These are phyloP conservation scores for Clavariopsis aquatica DNA, from an alignment of 495 filamentous ascomycete genomes.

Conservation along the genomic window DNA sequence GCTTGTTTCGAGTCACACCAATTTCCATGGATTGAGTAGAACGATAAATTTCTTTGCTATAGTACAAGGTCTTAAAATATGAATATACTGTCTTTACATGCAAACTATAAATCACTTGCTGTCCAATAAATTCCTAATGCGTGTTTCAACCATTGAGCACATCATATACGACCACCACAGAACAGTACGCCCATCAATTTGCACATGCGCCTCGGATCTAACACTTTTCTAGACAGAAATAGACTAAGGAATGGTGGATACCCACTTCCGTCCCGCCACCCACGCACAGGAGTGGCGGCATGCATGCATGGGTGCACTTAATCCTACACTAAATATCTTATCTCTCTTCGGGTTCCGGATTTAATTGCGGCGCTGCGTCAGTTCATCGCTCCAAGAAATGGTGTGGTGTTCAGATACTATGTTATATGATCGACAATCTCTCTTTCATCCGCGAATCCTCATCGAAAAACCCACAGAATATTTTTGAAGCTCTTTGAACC, in stretches of 20 bases:
- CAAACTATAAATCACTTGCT: neutral
- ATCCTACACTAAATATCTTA: neutral
- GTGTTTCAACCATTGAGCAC: neutral
- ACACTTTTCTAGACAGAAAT: neutral
- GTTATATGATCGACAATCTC: neutral
- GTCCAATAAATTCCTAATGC: neutral
- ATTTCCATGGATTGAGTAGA: neutral
- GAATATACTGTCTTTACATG: neutral
- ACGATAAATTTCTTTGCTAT: neutral
- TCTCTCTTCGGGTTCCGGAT: neutral
- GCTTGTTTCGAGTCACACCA: neutral
- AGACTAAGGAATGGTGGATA: neutral
- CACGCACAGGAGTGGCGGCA: neutral
- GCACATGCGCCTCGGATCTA: neutral
- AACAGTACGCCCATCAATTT: neutral
- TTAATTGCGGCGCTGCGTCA: neutral
- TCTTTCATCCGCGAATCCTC: neutral
- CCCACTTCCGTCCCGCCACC: neutral
- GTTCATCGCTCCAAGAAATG: constrained; percentile 1
- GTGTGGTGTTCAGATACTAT: neutral
- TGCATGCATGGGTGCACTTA: neutral
- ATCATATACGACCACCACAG: neutral
- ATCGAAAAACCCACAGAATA: neutral
- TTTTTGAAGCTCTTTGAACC: neutral
- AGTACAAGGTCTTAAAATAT: neutral